Evolutionary conservation across 768 basidiomycete species (phyloP).

Genomic region (Suillus ampliporus): DNA sequence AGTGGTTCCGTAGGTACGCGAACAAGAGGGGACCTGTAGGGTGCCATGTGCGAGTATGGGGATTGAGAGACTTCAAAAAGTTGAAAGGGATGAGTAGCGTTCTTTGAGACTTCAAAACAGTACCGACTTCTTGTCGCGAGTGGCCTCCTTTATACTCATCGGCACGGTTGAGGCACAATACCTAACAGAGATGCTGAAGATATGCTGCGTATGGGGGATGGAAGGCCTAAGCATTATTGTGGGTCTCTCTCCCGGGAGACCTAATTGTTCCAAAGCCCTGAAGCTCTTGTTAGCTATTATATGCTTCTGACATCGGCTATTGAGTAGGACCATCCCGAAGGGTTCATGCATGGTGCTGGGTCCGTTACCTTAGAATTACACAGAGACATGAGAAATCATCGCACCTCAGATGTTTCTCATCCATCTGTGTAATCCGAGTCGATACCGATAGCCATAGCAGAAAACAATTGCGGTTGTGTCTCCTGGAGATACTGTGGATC

Average conservation of each 20-base stretch:
- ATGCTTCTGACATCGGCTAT: background rate
- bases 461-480: no score
- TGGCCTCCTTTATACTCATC: conserved; percentile 5
- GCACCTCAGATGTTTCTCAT: no score
- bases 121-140: background rate
- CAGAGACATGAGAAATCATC: no score
- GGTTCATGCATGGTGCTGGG: background rate
- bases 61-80: background rate
- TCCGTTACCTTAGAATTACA: background rate
- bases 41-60: background rate
- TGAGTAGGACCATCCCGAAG: background rate
- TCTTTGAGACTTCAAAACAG: background rate
- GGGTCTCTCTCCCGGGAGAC: background rate
- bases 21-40: background rate
- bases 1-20: background rate
- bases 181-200: background rate
- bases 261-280: background rate
- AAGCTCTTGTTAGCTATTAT: background rate
- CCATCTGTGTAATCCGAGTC: no score
- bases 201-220: background rate
- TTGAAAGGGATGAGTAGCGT: background rate
- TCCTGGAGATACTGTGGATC: no score
- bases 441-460: no score
- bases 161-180: background rate
- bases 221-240: background rate